Percentiles rank a stretch among this genome's conserved stretches.
Conservation (phyloP, 768 basidiomycete genomes). For the Xanthoconium stramineum region DNA sequence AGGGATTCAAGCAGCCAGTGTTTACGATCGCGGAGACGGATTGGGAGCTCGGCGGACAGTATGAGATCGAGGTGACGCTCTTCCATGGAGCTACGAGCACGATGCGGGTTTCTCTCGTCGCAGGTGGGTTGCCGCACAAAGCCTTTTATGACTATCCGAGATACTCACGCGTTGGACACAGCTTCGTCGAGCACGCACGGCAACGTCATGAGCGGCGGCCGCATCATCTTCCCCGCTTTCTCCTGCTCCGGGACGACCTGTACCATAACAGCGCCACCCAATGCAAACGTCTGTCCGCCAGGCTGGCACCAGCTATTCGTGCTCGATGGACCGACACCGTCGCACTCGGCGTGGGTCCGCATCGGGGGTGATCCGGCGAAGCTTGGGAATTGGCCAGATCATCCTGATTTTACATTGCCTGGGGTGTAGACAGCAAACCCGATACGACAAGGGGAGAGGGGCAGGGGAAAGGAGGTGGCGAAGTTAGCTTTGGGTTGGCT, state of each 20-base stretch:
- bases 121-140: constrained; percentile 38
- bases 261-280: constrained; percentile 75
- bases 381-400: constrained; percentile 71
- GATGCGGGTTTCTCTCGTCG: constrained; percentile 64
- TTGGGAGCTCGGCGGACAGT: constrained; percentile 57
- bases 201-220: constrained; percentile 65
- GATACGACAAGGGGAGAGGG: too few relatives aligned
- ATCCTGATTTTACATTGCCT: constrained; percentile 64
- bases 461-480: too few relatives aligned
- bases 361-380: constrained; percentile 72
- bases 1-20: constrained; percentile 58
- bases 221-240: constrained; percentile 73
- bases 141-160: too few relatives aligned
- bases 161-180: constrained; percentile 31
- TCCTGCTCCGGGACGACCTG: constrained; percentile 66
- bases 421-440: constrained; percentile 37
- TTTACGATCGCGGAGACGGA: constrained; percentile 59
- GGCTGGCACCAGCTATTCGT: constrained; percentile 77
- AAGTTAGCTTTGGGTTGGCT: too few relatives aligned
- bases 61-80: constrained; percentile 47
- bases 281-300: constrained; percentile 63
- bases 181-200: constrained; percentile 77
- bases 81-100: constrained; percentile 38
- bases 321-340: constrained; percentile 75
- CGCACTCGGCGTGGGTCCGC: constrained; percentile 71